A percentile compares a stretch with the other conserved stretches of the same genome.
Conservation (phyloP, 73 alveolate species). For the Paramecium sonneborni region DNA sequence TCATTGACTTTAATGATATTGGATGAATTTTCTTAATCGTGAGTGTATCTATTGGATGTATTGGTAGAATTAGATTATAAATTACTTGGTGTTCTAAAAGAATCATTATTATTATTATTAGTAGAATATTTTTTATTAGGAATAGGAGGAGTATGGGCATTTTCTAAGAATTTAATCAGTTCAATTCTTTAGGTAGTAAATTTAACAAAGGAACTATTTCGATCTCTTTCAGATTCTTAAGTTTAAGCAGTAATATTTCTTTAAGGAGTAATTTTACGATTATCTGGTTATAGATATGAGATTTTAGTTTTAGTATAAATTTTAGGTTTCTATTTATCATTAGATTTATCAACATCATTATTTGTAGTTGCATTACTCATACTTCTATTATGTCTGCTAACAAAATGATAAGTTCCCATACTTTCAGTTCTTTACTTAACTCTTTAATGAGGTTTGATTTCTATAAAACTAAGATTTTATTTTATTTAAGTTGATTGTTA, state of each 20-base stretch:
- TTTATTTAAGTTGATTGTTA: background rate
- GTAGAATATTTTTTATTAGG: conserved; percentile 30
- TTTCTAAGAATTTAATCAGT: conserved; percentile 8
- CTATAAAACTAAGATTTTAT: background rate
- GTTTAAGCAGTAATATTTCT: background rate
- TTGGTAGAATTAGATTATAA: conserved; percentile 45
- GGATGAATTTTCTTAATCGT: background rate
- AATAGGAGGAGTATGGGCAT: conserved; percentile 51
- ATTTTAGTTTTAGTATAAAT: background rate
- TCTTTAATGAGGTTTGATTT: background rate
- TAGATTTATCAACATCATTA: background rate
- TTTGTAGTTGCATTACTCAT: background rate
- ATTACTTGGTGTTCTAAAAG: conserved; percentile 40
- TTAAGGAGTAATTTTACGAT: background rate
- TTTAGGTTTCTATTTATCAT: background rate
- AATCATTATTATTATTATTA: background rate
- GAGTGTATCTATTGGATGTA: background rate
- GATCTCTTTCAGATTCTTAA: conserved; percentile 6
- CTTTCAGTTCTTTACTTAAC: conserved; percentile 47
- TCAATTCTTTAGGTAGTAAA: conserved; percentile 31
- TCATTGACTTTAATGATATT: background rate
- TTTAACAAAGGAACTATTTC: conserved; percentile 26
- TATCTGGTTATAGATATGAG: background rate
- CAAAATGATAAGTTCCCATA: background rate
- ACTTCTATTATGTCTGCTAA: background rate